phyloP scores from a whole-genome alignment of 176 grass and related monocot species.

The Aegilops umbellulata region DNA sequence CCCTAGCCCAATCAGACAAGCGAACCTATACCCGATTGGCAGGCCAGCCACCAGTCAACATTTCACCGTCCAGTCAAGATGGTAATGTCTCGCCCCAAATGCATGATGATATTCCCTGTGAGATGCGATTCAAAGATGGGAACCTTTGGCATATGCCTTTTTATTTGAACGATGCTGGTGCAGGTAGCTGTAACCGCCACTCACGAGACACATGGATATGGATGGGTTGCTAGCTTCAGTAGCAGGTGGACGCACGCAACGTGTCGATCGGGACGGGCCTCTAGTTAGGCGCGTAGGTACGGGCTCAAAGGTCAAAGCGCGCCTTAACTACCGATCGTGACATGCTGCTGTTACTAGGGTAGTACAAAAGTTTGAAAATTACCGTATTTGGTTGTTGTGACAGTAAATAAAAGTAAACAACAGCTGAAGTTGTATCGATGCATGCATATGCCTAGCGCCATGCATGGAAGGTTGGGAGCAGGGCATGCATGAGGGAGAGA shows the following conservation, averaged over 20 bases:
- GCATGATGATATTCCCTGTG: background rate
- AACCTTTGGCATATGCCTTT: background rate
- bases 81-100: background rate
- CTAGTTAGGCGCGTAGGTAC: background rate
- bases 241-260: background rate
- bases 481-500: no score
- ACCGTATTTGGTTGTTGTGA: no score
- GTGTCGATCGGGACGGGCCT: background rate
- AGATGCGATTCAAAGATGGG: background rate
- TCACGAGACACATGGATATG: no score
- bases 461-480: background rate
- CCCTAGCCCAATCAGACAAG: slow-evolving; percentile 10
- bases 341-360: background rate
- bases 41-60: background rate
- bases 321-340: background rate
- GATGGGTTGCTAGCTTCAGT: slow-evolving; percentile 32
- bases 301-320: background rate
- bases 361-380: background rate
- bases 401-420: background rate
- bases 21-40: background rate
- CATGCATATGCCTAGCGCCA: background rate
- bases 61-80: background rate
- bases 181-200: background rate
- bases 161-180: background rate
- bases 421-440: background rate